Conservation (phyloP, 163 green algal species). For the Volvox carteri region DNA sequence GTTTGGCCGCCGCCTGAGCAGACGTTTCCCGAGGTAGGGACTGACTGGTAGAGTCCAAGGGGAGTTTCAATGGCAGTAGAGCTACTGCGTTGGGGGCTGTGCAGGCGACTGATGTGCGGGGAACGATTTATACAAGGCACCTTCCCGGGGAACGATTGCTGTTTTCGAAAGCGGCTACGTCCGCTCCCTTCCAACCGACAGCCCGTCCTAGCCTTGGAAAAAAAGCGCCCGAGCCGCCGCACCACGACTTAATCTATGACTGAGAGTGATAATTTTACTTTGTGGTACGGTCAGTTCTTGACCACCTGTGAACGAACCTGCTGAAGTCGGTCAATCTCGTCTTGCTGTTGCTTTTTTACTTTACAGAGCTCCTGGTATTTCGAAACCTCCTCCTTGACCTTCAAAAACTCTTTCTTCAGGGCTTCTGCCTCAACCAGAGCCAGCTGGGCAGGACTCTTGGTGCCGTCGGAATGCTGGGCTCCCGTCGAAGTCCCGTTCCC, state of each 20-base stretch:
- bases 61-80: too few relatives aligned
- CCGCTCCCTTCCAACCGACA: background rate
- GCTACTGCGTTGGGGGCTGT: too few relatives aligned
- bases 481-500: background rate
- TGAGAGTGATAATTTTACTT: too few relatives aligned
- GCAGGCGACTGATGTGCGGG: too few relatives aligned
- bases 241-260: too few relatives aligned
- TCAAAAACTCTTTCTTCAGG: constrained; percentile 7
- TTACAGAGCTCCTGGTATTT: background rate
- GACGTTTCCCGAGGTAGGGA: too few relatives aligned
- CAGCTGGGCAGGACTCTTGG: background rate
- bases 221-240: background rate
- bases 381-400: background rate
- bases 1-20: too few relatives aligned
- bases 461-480: background rate
- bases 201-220: background rate
- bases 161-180: background rate
- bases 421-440: background rate
- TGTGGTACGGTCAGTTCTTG: background rate
- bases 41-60: too few relatives aligned
- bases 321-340: constrained; percentile 26
- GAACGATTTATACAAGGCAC: too few relatives aligned
- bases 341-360: constrained; percentile 29
- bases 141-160: too few relatives aligned
- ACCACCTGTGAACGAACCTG: background rate